Percentiles rank a stretch among this genome's conserved stretches.
Evolutionary conservation across 202 grass and related monocot species (phyloP).

Genomic region (Panicum virgatum): DNA sequence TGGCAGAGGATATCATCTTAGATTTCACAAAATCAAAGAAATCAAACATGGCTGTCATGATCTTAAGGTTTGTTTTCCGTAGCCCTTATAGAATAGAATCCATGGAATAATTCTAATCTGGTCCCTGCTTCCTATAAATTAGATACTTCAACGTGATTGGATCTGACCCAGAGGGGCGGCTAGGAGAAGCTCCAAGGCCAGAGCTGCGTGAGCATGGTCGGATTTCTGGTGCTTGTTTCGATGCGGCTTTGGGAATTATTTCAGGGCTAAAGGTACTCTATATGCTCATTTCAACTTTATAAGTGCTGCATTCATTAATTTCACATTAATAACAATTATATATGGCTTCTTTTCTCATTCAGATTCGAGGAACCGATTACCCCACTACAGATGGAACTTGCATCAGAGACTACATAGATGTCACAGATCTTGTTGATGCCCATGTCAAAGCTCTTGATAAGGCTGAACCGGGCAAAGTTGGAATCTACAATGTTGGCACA

Average conservation of each 20-base stretch:
- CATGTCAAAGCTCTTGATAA: constrained; percentile 84
- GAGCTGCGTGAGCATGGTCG: constrained; percentile 73
- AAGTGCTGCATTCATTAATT: background rate
- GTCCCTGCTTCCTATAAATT: background rate
- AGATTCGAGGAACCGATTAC: constrained; percentile 68
- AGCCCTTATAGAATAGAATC: background rate
- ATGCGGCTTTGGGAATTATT: constrained; percentile 59
- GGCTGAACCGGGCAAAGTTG: constrained; percentile 59
- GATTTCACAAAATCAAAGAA: constrained; percentile 71
- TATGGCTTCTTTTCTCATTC: background rate
- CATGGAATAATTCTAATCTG: background rate
- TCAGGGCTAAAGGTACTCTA: constrained; percentile 57
- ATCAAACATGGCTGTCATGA: constrained; percentile 84
- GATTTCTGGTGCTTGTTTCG: constrained; percentile 78
- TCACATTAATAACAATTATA: background rate
- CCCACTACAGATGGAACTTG: constrained; percentile 66
- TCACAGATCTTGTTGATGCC: constrained; percentile 85
- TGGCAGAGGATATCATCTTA: constrained; percentile 85
- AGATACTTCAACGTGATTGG: constrained; percentile 92
- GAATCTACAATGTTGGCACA: constrained; percentile 81
- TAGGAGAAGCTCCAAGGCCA: constrained; percentile 77
- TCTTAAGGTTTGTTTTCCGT: constrained; percentile 52
- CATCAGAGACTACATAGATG: constrained; percentile 77
- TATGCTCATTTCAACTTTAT: background rate
- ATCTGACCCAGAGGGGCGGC: constrained; percentile 63